A percentile compares a stretch with the other conserved stretches of the same genome.
Conservation (phyloP, 768 basidiomycete species). For the Tephrocybe rancida region DNA sequence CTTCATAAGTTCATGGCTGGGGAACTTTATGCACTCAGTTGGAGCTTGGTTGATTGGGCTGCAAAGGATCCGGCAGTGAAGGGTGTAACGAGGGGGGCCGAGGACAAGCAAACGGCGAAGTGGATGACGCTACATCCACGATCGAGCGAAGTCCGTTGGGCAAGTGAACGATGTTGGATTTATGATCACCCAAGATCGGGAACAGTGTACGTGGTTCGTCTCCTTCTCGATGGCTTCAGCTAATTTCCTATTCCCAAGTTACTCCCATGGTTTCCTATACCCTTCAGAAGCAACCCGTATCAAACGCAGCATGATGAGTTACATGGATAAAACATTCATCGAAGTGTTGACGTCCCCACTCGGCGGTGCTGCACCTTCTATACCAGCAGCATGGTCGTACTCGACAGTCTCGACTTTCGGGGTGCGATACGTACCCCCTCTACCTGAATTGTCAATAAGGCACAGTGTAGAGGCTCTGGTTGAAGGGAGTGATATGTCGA, state of each 20-base stretch:
- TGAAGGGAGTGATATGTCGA: conserved; percentile 88
- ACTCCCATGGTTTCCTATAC: conserved; percentile 94
- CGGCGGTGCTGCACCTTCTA: conserved; percentile 33
- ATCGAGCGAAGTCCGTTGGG: conserved; percentile 81
- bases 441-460: conserved; percentile 60
- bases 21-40: conserved; percentile 89
- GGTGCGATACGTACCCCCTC: conserved; percentile 69
- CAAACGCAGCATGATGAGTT: conserved; percentile 53
- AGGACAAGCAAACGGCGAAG: conserved; percentile 91
- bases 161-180: conserved; percentile 93
- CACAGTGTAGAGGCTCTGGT: conserved; percentile 91
- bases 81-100: conserved; percentile 72
- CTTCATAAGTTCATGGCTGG: conserved; percentile 95
- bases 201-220: conserved; percentile 68
- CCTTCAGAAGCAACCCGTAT: conserved; percentile 83
- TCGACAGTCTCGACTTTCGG: conserved; percentile 87
- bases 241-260: conserved; percentile 45
- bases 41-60: conserved; percentile 86
- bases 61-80: conserved; percentile 74
- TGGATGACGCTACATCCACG: conserved; percentile 92
- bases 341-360: conserved; percentile 33
- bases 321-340: conserved; percentile 47
- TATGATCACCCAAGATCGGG: conserved; percentile 96
- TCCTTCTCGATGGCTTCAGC: not conserved
- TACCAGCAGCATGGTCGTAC: conserved; percentile 44